Base-by-base conservation (phyloP, 768 basidiomycete species). In the Neoboletus brunneissimus region DNA sequence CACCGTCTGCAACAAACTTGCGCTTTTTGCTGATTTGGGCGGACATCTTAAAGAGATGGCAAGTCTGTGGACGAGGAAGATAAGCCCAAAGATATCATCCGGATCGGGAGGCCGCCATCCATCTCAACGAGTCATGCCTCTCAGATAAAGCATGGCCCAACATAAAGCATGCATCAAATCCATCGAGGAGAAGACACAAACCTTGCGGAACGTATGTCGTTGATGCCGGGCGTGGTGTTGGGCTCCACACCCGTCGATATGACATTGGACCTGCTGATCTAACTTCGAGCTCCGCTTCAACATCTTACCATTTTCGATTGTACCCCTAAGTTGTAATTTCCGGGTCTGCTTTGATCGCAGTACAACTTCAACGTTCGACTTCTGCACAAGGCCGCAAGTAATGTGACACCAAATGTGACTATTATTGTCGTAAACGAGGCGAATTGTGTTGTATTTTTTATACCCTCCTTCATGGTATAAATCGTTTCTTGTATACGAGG, bases 1-100 rank as follows among this genome's bases (percentile, higher is more conserved):
- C 95, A 87, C 95, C 95, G 73, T 97, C 95, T 54, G 94, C 94
- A 69, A 96, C 91, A 70, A 96, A 95, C 85, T 94, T 98, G 82
- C 94, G 87, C 82, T 95, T 96, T 81, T 98, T 97, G 83, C 91
- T 93, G 82, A 97, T 93, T 71, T 88, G 87, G 65, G 82, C 72
- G 71, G 90, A 80, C 91, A 93, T 93, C 68, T 79, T 84, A 75
- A 63, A 46, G 53, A 32, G 27, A 11, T 7, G 41, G 44, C 34
- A 27, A 44, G 58, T 55, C 69, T 71, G 50, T 34, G 46, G 41
- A 38, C 7, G 45, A 44, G 16, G 20, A 53, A 52, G 60, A 71
- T 69, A 55, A 71, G 69, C 51, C 12, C 23, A 12, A 48, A 22
- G 29, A 41, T 54, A 46, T 59, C 64, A 71, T 71, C 68, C 34